phyloP scores from a whole-genome alignment of 257 asterid genomes.

The Solanum paucissectum region DNA sequence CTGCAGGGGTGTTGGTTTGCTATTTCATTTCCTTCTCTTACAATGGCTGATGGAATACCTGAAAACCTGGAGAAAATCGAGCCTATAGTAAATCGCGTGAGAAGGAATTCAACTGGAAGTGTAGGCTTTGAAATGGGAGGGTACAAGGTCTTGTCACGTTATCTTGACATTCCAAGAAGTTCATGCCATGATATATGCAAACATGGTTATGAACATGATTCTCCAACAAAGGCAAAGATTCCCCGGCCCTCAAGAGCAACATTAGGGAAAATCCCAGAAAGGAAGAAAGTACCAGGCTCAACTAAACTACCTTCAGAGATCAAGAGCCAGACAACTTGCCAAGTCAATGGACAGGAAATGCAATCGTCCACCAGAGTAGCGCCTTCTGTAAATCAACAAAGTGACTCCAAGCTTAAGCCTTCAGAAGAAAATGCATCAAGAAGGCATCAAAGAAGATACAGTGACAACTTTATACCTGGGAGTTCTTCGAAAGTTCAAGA shows the following conservation, averaged over 20 bases:
- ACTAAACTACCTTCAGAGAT: neutral
- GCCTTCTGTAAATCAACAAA: neutral
- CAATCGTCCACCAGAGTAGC: neutral
- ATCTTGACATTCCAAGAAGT: constrained; percentile 11
- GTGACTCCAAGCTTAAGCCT: neutral
- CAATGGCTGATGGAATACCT: neutral
- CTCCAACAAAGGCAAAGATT: neutral
- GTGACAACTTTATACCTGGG: neutral
- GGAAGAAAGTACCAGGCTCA: neutral
- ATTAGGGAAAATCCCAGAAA: neutral
- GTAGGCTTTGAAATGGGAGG: neutral
- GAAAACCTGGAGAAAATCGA: constrained; percentile 10
- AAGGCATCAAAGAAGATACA: neutral
- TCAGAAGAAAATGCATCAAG: neutral
- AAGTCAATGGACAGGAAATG: neutral
- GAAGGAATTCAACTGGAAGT: constrained; percentile 26
- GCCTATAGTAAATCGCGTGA: neutral
- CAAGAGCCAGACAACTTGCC: neutral
- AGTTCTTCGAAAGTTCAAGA: neutral
- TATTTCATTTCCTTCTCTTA: neutral
- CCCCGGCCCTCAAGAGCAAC: neutral
- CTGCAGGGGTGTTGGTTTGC: neutral
- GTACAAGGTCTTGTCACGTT: constrained; percentile 18
- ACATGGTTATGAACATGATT: neutral
- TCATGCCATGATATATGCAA: constrained; percentile 5